These are phyloP conservation scores for Symbiodinium pilosum DNA, from an alignment of 73 alveolate genomes.

Conservation along the genomic window DNA sequence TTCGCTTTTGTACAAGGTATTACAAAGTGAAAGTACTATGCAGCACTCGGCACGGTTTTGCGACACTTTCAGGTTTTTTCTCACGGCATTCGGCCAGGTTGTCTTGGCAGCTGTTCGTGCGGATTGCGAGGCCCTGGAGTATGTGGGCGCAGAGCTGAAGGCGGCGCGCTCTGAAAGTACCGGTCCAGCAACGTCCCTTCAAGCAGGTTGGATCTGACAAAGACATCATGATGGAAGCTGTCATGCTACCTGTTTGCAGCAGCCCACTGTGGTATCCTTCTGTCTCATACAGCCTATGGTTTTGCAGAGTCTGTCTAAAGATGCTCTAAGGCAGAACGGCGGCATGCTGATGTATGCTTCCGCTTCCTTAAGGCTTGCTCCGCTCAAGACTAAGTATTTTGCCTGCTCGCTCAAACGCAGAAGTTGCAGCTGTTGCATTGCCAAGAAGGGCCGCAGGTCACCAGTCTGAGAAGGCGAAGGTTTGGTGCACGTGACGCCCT, in stretches of 20 bases:
- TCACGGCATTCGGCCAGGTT: too few relatives aligned
- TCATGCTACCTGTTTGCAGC: background rate
- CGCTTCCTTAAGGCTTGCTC: conserved; percentile 8
- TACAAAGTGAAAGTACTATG: too few relatives aligned
- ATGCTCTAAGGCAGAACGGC: conserved; percentile 40
- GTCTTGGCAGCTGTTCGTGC: too few relatives aligned
- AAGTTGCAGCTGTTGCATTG: too few relatives aligned
- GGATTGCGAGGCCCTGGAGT: background rate
- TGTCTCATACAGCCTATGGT: background rate
- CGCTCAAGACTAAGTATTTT: background rate
- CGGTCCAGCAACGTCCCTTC: background rate
- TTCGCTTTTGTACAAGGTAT: too few relatives aligned
- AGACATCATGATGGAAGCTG: conserved; percentile 70
- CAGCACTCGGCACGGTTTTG: too few relatives aligned
- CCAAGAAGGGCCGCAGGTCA: background rate
- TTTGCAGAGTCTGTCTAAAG: background rate
- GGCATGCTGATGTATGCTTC: conserved; percentile 72
- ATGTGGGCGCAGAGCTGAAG: background rate
- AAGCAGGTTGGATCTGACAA: conserved; percentile 35
- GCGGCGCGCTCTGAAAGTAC: background rate
- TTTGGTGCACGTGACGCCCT: too few relatives aligned
- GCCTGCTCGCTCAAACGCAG: background rate
- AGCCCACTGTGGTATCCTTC: too few relatives aligned
- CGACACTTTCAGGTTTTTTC: too few relatives aligned
- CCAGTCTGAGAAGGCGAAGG: background rate